phyloP scores from a whole-genome alignment of 2,329 filamentous ascomycete species.

The Chaetomium olivaceum region DNA sequence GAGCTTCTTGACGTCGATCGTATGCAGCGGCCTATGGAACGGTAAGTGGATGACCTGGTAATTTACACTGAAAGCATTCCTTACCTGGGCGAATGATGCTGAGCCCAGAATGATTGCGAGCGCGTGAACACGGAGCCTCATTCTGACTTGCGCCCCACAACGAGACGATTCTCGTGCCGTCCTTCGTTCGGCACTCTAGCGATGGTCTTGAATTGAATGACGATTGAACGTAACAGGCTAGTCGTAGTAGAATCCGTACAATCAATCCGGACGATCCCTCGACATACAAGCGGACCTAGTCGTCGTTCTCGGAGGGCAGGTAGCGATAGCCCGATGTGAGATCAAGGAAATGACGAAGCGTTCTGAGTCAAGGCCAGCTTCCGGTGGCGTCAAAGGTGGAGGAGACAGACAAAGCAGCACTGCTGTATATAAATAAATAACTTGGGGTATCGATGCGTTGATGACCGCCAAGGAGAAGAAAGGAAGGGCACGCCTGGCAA shows the following conservation, averaged over 20 bases:
- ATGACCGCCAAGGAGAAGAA: conserved; percentile 21
- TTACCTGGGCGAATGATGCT: conserved; percentile 35
- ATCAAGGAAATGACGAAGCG: neutral
- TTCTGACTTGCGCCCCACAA: conserved; percentile 25
- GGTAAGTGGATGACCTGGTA: conserved; percentile 19
- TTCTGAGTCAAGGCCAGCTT: neutral
- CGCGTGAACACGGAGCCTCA: conserved; percentile 32
- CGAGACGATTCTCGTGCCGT: neutral
- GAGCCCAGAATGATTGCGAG: conserved; percentile 33
- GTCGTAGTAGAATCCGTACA: conserved; percentile 33
- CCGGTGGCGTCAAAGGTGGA: conserved; percentile 14
- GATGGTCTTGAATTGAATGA: conserved; percentile 16
- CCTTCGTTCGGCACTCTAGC: neutral
- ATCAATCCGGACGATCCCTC: conserved; percentile 28
- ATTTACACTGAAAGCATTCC: conserved; percentile 2
- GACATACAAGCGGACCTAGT: neutral
- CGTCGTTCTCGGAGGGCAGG: neutral
- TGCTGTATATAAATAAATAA: conserved; percentile 20
- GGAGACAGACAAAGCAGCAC: conserved; percentile 19
- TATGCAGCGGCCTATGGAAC: conserved; percentile 33
- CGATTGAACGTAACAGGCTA: conserved; percentile 32
- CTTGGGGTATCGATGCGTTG: conserved; percentile 13
- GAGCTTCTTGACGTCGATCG: conserved; percentile 24
- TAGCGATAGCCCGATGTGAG: neutral
- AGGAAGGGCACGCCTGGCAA: conserved; percentile 20